Base-by-base conservation (phyloP, 192 early-diverging fungal genomes). In the Chytriomyces hyalinus region DNA sequence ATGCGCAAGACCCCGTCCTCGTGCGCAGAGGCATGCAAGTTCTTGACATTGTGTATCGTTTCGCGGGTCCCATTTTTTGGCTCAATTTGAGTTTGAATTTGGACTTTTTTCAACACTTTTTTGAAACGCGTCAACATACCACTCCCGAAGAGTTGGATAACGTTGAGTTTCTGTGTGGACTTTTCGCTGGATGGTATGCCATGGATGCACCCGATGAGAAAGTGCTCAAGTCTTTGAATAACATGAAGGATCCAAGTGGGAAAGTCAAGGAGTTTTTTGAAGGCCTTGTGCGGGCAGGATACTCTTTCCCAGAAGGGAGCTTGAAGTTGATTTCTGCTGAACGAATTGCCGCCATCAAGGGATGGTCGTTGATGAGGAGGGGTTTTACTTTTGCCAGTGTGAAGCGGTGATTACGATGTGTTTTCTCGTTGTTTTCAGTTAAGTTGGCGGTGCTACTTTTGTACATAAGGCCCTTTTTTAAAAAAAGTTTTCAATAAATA, bases 241-340 rank as follows among this genome's bases (percentile, higher is more conserved):
- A 59, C 13, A 13, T 59, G 17, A 8, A 17, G 9, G 70, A 71
- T 57, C 70, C 70, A 50, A 71, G 49, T 50, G n/a, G 50, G 17
- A 17, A 26, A 28, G 28, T 59, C 6, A 71, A 71, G 51, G 20
- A 71, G 43, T 71, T 71, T 57, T 71, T 71, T 71, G 70, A 71
- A 36, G 70, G 50, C 5, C 36, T 71, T n/a, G 9, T 71, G 13
- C 50, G 49, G 3, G 70, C 70, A 20, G 50, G 48, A 0, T 71
- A 71, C 20, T 48, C 50, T 15, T 71, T 71, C 48, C 70, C 70
- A 36, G 49, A 17, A 28, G 44, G 15, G 36, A 11, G 43, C 4
- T 68, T 68, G 46, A 46, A 68, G 4, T 6, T 20, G 28, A 68
- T 68, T 49, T 46, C 67, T 15, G 20, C 22, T 2, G 67, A 68